phyloP scores from a whole-genome alignment of 2,329 filamentous ascomycete genomes.

The Hortaea werneckii region DNA sequence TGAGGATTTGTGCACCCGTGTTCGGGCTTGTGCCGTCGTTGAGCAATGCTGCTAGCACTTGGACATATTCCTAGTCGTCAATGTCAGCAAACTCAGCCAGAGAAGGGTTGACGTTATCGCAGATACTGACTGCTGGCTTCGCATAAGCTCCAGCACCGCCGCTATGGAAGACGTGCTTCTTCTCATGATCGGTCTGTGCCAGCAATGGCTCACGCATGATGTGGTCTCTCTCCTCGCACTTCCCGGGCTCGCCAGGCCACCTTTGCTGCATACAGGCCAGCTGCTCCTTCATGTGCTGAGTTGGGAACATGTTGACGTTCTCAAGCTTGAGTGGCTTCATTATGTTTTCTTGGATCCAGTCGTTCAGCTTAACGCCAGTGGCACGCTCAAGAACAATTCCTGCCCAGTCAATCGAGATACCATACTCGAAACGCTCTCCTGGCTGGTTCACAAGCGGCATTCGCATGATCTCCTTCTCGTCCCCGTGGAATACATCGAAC shows the following conservation, averaged over 20 bases:
- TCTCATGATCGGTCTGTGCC: slow-evolving; percentile 35
- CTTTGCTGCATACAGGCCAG: slow-evolving; percentile 50
- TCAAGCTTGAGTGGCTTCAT: slow-evolving; percentile 37
- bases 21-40: slow-evolving; percentile 53
- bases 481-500: slow-evolving; percentile 48
- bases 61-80: slow-evolving; percentile 41
- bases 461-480: slow-evolving; percentile 40
- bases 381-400: slow-evolving; percentile 38
- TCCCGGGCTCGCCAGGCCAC: slow-evolving; percentile 26
- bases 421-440: slow-evolving; percentile 51
- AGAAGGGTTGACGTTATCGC: too few species aligned
- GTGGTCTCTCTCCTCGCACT: slow-evolving; percentile 38
- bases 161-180: slow-evolving; percentile 42
- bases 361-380: slow-evolving; percentile 33
- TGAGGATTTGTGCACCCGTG: slow-evolving; percentile 46
- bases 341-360: slow-evolving; percentile 39
- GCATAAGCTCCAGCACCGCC: slow-evolving; percentile 55
- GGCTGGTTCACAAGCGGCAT: slow-evolving; percentile 53
- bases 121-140: slow-evolving; percentile 31
- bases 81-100: too few species aligned
- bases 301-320: slow-evolving; percentile 49
- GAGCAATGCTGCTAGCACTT: slow-evolving; percentile 52
- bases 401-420: slow-evolving; percentile 40
- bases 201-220: slow-evolving; percentile 38
- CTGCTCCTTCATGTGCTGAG: slow-evolving; percentile 41